A percentile compares a stretch with the other conserved stretches of the same genome.
Conservation (phyloP, 805 yeast species). For the Gaillardinia entomophila region DNA sequence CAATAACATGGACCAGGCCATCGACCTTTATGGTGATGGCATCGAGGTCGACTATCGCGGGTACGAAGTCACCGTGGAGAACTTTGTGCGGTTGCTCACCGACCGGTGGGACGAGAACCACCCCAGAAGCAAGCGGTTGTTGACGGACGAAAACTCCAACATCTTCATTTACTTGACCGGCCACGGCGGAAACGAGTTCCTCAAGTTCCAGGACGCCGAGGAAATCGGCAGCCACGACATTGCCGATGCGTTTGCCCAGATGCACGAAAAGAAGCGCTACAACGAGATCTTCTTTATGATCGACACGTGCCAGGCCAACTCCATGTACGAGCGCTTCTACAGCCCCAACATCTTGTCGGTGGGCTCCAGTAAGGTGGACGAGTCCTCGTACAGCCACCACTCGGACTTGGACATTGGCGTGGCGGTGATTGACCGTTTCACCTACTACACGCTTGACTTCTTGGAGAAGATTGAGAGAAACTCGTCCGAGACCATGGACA, state of each 20-base stretch:
- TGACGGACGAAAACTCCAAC: slow-evolving; percentile 92
- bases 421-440: slow-evolving; percentile 95
- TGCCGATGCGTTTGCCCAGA: slow-evolving; percentile 95
- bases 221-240: slow-evolving; percentile 93
- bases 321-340: slow-evolving; percentile 90
- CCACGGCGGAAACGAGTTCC: slow-evolving; percentile 96
- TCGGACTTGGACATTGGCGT: slow-evolving; percentile 95
- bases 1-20: slow-evolving; percentile 86
- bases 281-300: slow-evolving; percentile 96
- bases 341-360: slow-evolving; percentile 91
- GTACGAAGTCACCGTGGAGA: slow-evolving; percentile 96
- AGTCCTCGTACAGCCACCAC: slow-evolving; percentile 91
- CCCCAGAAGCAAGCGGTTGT: slow-evolving; percentile 83
- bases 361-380: slow-evolving; percentile 84
- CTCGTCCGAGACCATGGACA: slow-evolving; percentile 71
- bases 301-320: slow-evolving; percentile 98
- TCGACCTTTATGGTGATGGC: slow-evolving; percentile 90
- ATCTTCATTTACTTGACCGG: slow-evolving; percentile 95
- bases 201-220: slow-evolving; percentile 97
- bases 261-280: slow-evolving; percentile 93
- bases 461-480: slow-evolving; percentile 76
- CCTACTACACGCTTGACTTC: slow-evolving; percentile 85
- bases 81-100: slow-evolving; percentile 84
- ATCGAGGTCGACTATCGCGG: slow-evolving; percentile 97
- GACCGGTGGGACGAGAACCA: slow-evolving; percentile 95